These are phyloP conservation scores for Pseudonitzschia delicatissima DNA, from an alignment of 108 stramenopile species.

Conservation along the genomic window DNA sequence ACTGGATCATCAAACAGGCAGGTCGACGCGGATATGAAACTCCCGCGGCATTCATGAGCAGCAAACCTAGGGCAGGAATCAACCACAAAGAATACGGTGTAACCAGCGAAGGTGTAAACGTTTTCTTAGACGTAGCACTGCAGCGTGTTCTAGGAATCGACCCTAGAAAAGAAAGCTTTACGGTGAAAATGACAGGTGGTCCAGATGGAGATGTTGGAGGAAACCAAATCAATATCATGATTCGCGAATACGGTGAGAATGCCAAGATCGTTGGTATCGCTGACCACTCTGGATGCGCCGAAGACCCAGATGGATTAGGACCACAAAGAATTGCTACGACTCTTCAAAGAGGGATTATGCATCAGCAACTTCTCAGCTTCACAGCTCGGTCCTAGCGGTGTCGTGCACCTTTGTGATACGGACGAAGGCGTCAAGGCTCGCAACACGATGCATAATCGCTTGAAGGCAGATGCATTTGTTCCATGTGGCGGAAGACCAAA, in stretches of 20 bases:
- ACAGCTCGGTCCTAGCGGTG: conserved; percentile 73
- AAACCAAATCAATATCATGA: conserved; percentile 94
- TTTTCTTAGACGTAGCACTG: conserved; percentile 94
- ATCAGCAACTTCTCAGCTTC: conserved; percentile 78
- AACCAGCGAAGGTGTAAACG: conserved; percentile 93
- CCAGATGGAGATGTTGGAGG: conserved; percentile 99
- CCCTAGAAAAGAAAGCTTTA: conserved; percentile 86
- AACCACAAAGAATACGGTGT: conserved; percentile 99
- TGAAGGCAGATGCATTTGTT: conserved; percentile 93
- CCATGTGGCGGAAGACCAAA: conserved; percentile 97
- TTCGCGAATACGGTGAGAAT: conserved; percentile 94
- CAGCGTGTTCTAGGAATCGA: conserved; percentile 73
- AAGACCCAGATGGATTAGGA: conserved; percentile 94
- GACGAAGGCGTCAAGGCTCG: conserved; percentile 91
- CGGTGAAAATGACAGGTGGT: conserved; percentile 95
- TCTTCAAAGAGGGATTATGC: conserved; percentile 68
- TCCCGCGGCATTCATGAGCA: conserved; percentile 96
- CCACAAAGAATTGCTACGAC: conserved; percentile 87
- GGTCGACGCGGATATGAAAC: conserved; percentile 82
- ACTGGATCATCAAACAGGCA: conserved; percentile 94
- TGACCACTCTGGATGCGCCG: conserved; percentile 94
- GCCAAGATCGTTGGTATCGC: conserved; percentile 93
- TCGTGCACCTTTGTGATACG: conserved; percentile 71
- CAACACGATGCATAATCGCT: conserved; percentile 96
- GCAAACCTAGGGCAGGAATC: conserved; percentile 94